Evolutionary conservation across 2,329 filamentous ascomycete species (phyloP), one percentile per base, ranked within the genome.

Genomic region (Cladosporium sp.): DNA sequence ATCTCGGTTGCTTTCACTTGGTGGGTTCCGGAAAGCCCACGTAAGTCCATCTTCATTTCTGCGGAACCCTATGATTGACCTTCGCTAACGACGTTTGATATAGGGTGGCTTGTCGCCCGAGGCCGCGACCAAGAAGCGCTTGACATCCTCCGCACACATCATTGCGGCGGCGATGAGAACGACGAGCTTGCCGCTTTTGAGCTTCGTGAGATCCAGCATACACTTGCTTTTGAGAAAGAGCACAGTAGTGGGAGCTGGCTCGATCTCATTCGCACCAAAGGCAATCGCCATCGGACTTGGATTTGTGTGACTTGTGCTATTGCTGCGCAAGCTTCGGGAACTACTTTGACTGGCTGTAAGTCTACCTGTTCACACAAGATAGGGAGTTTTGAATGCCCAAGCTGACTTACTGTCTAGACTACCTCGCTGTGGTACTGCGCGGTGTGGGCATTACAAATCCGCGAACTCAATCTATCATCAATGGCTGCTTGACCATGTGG

Each of bases 321-420:
- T 66, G 85, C 85, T 74, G 81, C 81, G 13, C 84, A 86, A 67
- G 85, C 82, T 80, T 83, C 80, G 58, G 84, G 84, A 25, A 85
- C 84, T 65, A 79, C 78, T 18, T 70, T 82, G 10, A 78, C 81
- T 39, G 79, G 77, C 1, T 81, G 58, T 61, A 49, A 61, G 58
- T 51, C 10, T 8, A 21, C 4, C 30, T 23, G 18, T 18, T 21
- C 4, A 13, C 1, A 14, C 18, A 2, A 11, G n/a, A n/a, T n/a
- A 6, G 49, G 49, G n/a, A n/a, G n/a, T n/a, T 4, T 2, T 28
- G 16, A 7, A 25, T 7, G 7, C 14, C 16, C 18, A 30, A 54
- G 8, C 43, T 36, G 11, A 51, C n/a, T 0, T 5, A 1, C 2
- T 23, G 6, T 1, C 1, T 7, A 61, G 58, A 75, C 69, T 75